Conservation (phyloP, 1,284 basidiomycete species). For the Apiotrichum porosum region DNA sequence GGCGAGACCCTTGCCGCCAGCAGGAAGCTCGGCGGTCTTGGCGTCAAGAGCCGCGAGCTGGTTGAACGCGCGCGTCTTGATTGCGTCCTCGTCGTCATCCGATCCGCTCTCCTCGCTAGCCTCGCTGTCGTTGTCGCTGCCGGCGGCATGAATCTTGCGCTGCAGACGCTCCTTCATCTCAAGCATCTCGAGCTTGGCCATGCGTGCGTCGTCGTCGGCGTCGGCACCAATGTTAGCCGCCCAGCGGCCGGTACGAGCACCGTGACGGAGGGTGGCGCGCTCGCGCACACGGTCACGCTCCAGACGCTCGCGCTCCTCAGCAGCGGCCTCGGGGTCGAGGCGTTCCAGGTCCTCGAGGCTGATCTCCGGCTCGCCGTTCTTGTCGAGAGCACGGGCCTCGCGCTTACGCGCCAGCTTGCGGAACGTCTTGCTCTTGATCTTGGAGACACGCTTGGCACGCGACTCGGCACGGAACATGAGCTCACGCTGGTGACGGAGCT, state of each 20-base stretch:
- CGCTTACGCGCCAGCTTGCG: conserved; percentile 76
- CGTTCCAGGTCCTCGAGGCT: conserved; percentile 52
- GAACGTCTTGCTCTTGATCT: conserved; percentile 95
- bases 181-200: conserved; percentile 51
- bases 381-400: conserved; percentile 58
- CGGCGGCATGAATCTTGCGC: conserved; percentile 59
- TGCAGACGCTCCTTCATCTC: conserved; percentile 76
- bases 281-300: conserved; percentile 77
- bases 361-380: conserved; percentile 38
- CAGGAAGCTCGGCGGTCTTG: conserved; percentile 38
- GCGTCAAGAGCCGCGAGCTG: conserved; percentile 59
- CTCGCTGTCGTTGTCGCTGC: conserved; percentile 52
- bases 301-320: conserved; percentile 59
- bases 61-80: conserved; percentile 66
- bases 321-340: conserved; percentile 55
- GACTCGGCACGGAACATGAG: conserved; percentile 89
- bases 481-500: conserved; percentile 83
- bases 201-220: conserved; percentile 31
- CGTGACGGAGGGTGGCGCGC: conserved; percentile 78
- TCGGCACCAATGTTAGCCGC: conserved; percentile 32
- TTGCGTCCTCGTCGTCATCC: conserved; percentile 51
- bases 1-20: conserved; percentile 59
- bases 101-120: conserved; percentile 53
- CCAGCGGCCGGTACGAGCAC: conserved; percentile 61
- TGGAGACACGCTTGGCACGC: conserved; percentile 83